Evolutionary conservation across 192 early-diverging fungal species (phyloP), one percentile per base, ranked within the genome.

Genomic region (Endogone sp.): DNA sequence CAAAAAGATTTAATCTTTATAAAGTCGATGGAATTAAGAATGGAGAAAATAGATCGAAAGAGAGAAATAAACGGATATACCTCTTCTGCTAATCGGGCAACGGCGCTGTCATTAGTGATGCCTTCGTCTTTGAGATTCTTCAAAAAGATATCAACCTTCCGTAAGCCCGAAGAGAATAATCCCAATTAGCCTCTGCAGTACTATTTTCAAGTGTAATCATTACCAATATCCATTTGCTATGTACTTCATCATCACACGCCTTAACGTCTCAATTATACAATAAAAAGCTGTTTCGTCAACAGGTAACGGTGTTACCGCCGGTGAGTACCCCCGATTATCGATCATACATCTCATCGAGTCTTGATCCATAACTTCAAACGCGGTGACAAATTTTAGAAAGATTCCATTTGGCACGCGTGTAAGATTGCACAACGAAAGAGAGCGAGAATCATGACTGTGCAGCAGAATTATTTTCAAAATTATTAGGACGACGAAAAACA

Each of bases 331-430:
- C 23, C 89, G 73, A 79, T 95, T 89, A 37, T 86, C 63, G 27
- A 91, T 81, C 24, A 94, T 89, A 2, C 93, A 77, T 22, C 82
- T 69, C 60, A 93, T 77, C 29, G 89, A 87, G 28, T 68, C 79
- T n/a, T 69, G 64, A 71, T 98, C 96, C 88, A 91, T 95, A 71
- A 98, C 95, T 82, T 98, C 96, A 67, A 92, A 98, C 0, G 95
- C 96, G 25, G 93, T 93, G 9, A 99, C 79, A 10, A n/a, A 96
- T 90, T 82, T 99, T 95, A 63, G 86, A 85, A 49, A 97, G 83
- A 3, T 93, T 81, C 25, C 77, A 65, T 26, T 92, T 92, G 31
- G 94, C 92, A 22, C 69, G 75, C 66, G 75, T 71, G 70, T 94
- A 99, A 22, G 89, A 82, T 10, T 82, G 66, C 73, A 91, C 87